Conservation (phyloP, 345 rosid species). For the Erucastrum elatum region DNA sequence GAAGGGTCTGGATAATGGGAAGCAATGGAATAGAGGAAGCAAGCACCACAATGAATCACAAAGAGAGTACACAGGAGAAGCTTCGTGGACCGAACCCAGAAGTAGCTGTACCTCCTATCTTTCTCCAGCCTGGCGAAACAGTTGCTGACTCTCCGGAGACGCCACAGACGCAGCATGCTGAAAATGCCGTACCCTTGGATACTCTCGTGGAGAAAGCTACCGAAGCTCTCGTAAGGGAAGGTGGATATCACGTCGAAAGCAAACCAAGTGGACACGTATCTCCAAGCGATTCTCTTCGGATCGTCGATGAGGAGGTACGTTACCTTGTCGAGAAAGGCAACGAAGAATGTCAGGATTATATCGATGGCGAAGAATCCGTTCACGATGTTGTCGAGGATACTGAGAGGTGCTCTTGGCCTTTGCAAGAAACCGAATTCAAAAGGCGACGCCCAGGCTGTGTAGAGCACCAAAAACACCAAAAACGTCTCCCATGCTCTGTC, state of each 20-base stretch:
- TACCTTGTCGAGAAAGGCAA: slow-evolving; percentile 69
- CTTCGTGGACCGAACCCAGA: slow-evolving; percentile 66
- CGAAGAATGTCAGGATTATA: slow-evolving; percentile 74
- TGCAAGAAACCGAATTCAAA: slow-evolving; percentile 74
- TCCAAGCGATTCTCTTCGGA: slow-evolving; percentile 59
- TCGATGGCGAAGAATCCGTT: slow-evolving; percentile 68
- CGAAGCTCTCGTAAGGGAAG: slow-evolving; percentile 63
- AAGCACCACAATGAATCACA: slow-evolving; percentile 71
- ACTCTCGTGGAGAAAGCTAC: slow-evolving; percentile 44
- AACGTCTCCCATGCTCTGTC: slow-evolving; percentile 71
- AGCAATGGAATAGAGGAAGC: slow-evolving; percentile 68
- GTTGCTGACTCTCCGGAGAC: slow-evolving; percentile 70
- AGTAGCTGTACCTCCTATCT: slow-evolving; percentile 69
- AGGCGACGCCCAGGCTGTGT: slow-evolving; percentile 91
- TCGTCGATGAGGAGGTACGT: slow-evolving; percentile 69
- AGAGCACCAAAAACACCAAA: slow-evolving; percentile 70
- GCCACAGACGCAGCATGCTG: slow-evolving; percentile 90
- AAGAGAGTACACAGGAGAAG: slow-evolving; percentile 75
- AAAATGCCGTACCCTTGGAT: slow-evolving; percentile 62
- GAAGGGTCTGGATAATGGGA: slow-evolving; percentile 45
- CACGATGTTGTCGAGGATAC: slow-evolving; percentile 58
- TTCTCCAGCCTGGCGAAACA: slow-evolving; percentile 81
- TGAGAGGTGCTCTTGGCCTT: slow-evolving; percentile 49
- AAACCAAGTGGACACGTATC: slow-evolving; percentile 58
- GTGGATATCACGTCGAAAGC: slow-evolving; percentile 67